These are phyloP conservation scores for Thinopyrum elongatum DNA, from an alignment of 176 grass and related monocot species.

Conservation along the genomic window DNA sequence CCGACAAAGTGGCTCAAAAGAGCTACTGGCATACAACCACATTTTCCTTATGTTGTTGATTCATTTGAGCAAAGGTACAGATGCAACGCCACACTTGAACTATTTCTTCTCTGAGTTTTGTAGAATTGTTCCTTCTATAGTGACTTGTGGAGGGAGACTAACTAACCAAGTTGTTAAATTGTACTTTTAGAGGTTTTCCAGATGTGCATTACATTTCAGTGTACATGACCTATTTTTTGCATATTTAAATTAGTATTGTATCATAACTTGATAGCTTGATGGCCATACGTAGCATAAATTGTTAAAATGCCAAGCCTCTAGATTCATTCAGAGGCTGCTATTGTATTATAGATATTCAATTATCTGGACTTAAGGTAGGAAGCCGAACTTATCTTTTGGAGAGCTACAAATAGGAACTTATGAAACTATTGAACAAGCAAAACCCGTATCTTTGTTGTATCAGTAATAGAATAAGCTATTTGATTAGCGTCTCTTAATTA, in stretches of 20 bases:
- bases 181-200: background rate
- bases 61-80: conserved; percentile 91
- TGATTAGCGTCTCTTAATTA: background rate
- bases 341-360: background rate
- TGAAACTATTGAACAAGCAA: background rate
- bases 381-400: background rate
- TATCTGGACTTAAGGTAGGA: background rate
- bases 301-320: conserved; percentile 10
- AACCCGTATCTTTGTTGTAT: background rate
- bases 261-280: conserved; percentile 7
- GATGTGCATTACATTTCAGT: background rate
- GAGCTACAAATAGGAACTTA: background rate
- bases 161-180: background rate
- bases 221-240: background rate
- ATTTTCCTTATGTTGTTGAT: conserved; percentile 83
- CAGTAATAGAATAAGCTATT: background rate
- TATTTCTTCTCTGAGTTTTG: conserved; percentile 11
- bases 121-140: background rate
- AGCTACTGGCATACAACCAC: conserved; percentile 82
- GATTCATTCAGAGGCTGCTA: background rate
- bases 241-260: background rate
- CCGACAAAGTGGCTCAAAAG: conserved; percentile 93
- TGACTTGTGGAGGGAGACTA: conserved; percentile 2
- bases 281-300: background rate
- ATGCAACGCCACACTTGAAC: background rate